phyloP scores from a whole-genome alignment of 352 stramenopile species.

The Blastocystis hominis region DNA sequence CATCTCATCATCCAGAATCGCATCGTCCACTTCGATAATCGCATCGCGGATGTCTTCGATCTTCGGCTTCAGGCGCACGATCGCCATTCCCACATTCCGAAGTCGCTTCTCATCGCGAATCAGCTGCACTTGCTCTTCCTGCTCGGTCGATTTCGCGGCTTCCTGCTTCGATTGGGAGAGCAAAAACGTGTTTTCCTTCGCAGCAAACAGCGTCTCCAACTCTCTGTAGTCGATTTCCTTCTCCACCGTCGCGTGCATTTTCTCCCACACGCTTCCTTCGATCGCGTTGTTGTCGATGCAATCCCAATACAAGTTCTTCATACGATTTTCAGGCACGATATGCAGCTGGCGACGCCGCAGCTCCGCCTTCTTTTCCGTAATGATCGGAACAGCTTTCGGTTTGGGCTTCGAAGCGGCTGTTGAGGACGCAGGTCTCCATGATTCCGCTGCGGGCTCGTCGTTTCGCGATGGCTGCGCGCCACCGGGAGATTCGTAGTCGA shows the following conservation, averaged over 20 bases:
- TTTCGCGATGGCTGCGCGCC: neutral
- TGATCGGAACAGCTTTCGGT: neutral
- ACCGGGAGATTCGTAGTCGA: conserved; percentile 8
- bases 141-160: neutral
- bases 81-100: conserved; percentile 62
- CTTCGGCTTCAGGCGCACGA: neutral
- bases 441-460: neutral
- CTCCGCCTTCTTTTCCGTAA: neutral
- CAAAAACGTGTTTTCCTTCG: conserved; percentile 38
- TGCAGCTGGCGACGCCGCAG: neutral
- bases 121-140: neutral
- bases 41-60: neutral
- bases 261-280: conserved; percentile 1
- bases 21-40: conserved; percentile 20
- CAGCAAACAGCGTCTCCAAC: neutral
- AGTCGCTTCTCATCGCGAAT: conserved; percentile 25
- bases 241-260: neutral
- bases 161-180: neutral
- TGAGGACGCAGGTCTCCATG: neutral
- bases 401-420: neutral
- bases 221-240: neutral
- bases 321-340: neutral
- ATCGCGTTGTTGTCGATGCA: neutral
- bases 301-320: conserved; percentile 46
- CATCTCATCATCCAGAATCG: conserved; percentile 9